phyloP scores from a whole-genome alignment of 306 rosid species.

The Hippophae gyantsensis region DNA sequence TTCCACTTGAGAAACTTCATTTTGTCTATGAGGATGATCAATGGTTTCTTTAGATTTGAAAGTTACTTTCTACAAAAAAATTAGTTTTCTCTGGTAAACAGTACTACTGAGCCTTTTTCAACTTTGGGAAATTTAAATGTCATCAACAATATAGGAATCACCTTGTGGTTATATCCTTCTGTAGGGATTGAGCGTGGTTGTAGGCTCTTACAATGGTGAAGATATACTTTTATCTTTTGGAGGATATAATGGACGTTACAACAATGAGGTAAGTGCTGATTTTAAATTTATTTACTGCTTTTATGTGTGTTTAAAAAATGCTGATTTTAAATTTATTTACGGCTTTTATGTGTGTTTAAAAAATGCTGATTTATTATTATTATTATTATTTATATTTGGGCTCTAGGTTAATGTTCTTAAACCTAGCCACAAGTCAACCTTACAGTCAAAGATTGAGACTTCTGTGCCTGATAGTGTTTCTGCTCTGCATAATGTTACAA shows the following conservation, averaged over 20 bases:
- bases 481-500: conserved; percentile 54
- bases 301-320: too few species aligned
- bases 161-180: conserved; percentile 19
- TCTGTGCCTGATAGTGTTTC: conserved; percentile 60
- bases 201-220: conserved; percentile 65
- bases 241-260: conserved; percentile 90
- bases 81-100: conserved; percentile 2
- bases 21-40: neutral
- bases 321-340: conserved; percentile 17
- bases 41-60: neutral
- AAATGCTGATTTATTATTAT: too few species aligned
- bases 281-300: conserved; percentile 5
- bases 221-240: conserved; percentile 77
- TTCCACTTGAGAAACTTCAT: conserved; percentile 7
- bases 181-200: conserved; percentile 88
- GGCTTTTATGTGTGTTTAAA: too few species aligned
- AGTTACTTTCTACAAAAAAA: neutral
- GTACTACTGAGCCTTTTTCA: neutral
- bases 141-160: conserved; percentile 6
- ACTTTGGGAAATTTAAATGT: conserved; percentile 2
- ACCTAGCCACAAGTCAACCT: conserved; percentile 86
- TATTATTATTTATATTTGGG: conserved; percentile 14
- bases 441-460: conserved; percentile 62
- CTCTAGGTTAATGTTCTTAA: conserved; percentile 72
- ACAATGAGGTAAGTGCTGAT: conserved; percentile 55